Conservation (phyloP, 2,329 filamentous ascomycete genomes). For the Verticillium albo-atrum region DNA sequence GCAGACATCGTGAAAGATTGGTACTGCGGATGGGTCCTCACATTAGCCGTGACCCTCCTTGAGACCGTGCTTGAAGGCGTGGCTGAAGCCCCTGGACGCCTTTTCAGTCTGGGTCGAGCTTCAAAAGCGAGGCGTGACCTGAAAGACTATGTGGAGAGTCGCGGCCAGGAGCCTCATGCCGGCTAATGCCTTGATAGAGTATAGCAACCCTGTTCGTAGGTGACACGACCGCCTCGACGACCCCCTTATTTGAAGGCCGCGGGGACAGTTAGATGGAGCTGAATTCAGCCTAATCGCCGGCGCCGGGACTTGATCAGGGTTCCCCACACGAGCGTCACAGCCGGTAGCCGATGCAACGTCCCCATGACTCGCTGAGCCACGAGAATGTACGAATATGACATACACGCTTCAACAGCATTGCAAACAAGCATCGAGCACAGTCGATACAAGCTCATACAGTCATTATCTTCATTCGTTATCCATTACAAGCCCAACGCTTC, state of each 20-base stretch:
- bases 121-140: too few species aligned
- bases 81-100: too few species aligned
- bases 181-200: neutral
- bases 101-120: too few species aligned
- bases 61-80: too few species aligned
- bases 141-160: too few species aligned
- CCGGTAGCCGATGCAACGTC: neutral
- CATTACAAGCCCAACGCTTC: slow-evolving; percentile 26
- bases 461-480: neutral
- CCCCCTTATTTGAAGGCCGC: neutral
- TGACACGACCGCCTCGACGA: too few species aligned
- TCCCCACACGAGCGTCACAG: neutral
- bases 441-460: too few species aligned
- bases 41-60: neutral
- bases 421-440: too few species aligned
- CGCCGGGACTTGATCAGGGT: neutral
- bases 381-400: too few species aligned
- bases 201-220: too few species aligned
- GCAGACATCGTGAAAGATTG: neutral
- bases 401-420: too few species aligned
- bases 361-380: neutral
- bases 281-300: neutral
- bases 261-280: neutral
- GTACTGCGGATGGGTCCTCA: neutral
- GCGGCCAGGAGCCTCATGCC: neutral